phyloP scores from a whole-genome alignment of 2,329 filamentous ascomycete genomes.

The Penicillium crustosum region DNA sequence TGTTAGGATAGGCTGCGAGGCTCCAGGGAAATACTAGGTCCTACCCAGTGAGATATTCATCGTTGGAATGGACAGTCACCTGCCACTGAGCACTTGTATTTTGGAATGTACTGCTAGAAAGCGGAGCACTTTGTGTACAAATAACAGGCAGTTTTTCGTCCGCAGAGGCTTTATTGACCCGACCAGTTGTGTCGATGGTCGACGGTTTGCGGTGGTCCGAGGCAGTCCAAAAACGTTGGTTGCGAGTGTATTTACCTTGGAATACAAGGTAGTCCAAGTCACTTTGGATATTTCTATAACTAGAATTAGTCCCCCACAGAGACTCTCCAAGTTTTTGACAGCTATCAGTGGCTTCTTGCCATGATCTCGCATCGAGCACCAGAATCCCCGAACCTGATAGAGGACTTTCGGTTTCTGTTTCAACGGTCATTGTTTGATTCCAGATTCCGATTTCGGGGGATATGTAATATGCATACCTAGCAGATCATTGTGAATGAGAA shows the following conservation, averaged over 20 bases:
- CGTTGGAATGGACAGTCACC: conserved; percentile 17
- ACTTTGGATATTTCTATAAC: conserved; percentile 3
- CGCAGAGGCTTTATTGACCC: conserved; percentile 9
- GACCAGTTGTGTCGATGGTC: conserved; percentile 14
- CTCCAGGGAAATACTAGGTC: neutral
- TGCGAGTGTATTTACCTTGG: conserved; percentile 6
- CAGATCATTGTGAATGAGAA: conserved; percentile 25
- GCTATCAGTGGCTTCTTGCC: conserved; percentile 15
- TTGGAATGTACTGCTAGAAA: conserved; percentile 13
- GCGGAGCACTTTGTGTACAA: conserved; percentile 22
- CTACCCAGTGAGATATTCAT: conserved; percentile 22
- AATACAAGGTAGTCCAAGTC: conserved; percentile 17
- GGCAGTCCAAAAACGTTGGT: conserved; percentile 18
- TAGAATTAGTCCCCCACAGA: conserved; percentile 12
- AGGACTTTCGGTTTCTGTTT: conserved; percentile 19
- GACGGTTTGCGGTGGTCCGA: conserved; percentile 4
- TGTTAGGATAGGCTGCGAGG: neutral
- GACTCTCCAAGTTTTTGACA: conserved; percentile 18
- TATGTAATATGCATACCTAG: conserved; percentile 4
- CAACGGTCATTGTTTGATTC: neutral
- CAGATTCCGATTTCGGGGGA: neutral
- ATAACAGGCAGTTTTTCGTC: conserved; percentile 15
- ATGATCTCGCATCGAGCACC: conserved; percentile 17
- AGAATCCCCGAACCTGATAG: conserved; percentile 17
- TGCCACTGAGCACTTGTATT: conserved; percentile 19